Conservation (phyloP, 352 stramenopile species). For the Pythium sukuiense region DNA sequence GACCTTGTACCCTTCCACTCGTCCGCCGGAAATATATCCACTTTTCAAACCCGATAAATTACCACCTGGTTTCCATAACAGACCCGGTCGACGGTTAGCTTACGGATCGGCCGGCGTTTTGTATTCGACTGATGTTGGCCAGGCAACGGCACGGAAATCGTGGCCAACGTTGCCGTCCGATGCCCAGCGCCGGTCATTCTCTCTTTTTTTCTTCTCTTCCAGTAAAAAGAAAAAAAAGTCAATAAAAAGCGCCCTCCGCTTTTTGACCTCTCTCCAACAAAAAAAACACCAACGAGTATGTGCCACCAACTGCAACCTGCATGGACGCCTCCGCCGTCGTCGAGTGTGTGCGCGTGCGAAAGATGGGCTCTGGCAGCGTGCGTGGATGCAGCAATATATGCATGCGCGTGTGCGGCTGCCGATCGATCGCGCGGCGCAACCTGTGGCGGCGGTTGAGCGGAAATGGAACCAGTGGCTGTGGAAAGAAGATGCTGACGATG, state of each 20-base stretch:
- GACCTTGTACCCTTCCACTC: conserved; percentile 13
- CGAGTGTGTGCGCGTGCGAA: background rate
- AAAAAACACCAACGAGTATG: conserved; percentile 44
- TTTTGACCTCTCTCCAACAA: conserved; percentile 32
- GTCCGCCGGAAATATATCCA: conserved; percentile 24
- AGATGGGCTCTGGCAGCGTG: background rate
- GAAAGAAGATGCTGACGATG: conserved; percentile 1
- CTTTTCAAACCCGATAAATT: conserved; percentile 25
- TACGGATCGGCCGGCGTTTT: conserved; percentile 10
- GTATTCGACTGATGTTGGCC: background rate
- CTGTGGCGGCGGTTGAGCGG: background rate
- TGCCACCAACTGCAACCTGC: background rate
- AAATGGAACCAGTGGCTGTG: conserved; percentile 3
- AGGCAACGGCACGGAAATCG: conserved; percentile 4
- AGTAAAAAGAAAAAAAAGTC: conserved; percentile 86
- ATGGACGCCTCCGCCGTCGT: background rate
- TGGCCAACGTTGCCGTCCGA: conserved; percentile 24
- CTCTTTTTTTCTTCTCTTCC: conserved; percentile 87
- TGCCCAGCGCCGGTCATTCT: conserved; percentile 48
- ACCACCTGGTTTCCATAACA: conserved; percentile 1
- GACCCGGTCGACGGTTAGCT: conserved; percentile 13
- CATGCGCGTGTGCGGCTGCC: background rate
- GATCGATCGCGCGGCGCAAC: background rate
- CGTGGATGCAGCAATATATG: background rate
- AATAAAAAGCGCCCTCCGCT: conserved; percentile 60